These are phyloP conservation scores for Leccinum rimulosum DNA, from an alignment of 768 basidiomycete species.

Conservation along the genomic window DNA sequence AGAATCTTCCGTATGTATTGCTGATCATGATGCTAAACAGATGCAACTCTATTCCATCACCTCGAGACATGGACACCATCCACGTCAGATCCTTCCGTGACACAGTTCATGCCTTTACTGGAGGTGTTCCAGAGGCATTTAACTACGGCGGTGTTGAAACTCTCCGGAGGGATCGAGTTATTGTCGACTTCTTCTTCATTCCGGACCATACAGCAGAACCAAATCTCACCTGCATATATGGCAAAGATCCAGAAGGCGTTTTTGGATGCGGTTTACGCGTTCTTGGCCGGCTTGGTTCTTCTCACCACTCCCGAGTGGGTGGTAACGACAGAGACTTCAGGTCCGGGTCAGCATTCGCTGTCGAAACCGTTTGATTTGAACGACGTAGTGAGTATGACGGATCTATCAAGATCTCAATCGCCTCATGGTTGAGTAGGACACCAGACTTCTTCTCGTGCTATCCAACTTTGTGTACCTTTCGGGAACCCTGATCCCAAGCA, in stretches of 20 bases:
- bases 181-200: conserved; percentile 44
- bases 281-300: conserved; percentile 82
- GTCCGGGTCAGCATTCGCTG: conserved; percentile 17
- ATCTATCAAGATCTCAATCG: neutral
- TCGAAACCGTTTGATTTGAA: conserved; percentile 50
- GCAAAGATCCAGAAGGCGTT: conserved; percentile 81
- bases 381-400: conserved; percentile 49
- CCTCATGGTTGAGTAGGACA: conserved; percentile 56
- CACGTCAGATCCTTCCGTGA: conserved; percentile 59
- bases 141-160: conserved; percentile 71
- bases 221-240: conserved; percentile 61
- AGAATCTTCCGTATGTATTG: neutral
- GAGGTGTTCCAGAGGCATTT: conserved; percentile 80
- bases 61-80: conserved; percentile 85
- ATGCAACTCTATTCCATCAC: conserved; percentile 77
- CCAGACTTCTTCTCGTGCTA: conserved; percentile 80
- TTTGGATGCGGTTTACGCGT: conserved; percentile 79
- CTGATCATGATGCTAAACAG: conserved; percentile 40
- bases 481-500: conserved; percentile 65
- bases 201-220: conserved; percentile 56
- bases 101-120: conserved; percentile 73
- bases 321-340: conserved; percentile 12
- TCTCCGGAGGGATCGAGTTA: conserved; percentile 74
- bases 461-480: conserved; percentile 84
- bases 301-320: conserved; percentile 73